Percentiles rank a stretch among this genome's conserved stretches.
These are phyloP conservation scores for Albugo candida DNA, from an alignment of 352 stramenopile species.

Conservation along the genomic window DNA sequence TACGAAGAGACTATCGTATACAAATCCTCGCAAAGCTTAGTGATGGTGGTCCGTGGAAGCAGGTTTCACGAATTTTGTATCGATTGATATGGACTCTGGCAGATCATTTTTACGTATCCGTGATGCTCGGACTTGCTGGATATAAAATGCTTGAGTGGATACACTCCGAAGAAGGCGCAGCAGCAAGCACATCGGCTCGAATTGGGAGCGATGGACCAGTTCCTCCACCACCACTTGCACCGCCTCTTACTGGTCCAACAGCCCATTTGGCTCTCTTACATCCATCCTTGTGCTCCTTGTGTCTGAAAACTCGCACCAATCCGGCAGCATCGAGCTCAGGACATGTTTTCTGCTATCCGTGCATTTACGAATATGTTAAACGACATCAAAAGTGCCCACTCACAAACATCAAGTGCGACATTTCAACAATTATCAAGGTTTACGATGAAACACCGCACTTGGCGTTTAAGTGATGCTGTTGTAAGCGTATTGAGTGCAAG, in stretches of 20 bases:
- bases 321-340: slow-evolving; percentile 48
- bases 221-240: slow-evolving; percentile 49
- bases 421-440: slow-evolving; percentile 45
- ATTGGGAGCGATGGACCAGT: slow-evolving; percentile 20
- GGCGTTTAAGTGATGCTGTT: too few species aligned
- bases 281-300: slow-evolving; percentile 38
- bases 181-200: slow-evolving; percentile 7
- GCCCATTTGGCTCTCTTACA: slow-evolving; percentile 11
- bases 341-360: slow-evolving; percentile 74
- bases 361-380: slow-evolving; percentile 54
- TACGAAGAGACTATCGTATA: slow-evolving; percentile 27
- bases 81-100: slow-evolving; percentile 37
- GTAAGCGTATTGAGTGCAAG: too few species aligned
- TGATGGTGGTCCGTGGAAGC: slow-evolving; percentile 19
- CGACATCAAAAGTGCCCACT: slow-evolving; percentile 49
- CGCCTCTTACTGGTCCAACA: slow-evolving; percentile 18
- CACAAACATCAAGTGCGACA: slow-evolving; percentile 56
- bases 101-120: slow-evolving; percentile 66
- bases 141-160: slow-evolving; percentile 82
- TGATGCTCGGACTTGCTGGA: slow-evolving; percentile 49
- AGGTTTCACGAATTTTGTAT: slow-evolving; percentile 21
- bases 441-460: slow-evolving; percentile 32
- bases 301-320: slow-evolving; percentile 48
- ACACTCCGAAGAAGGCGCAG: slow-evolving; percentile 63
- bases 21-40: slow-evolving; percentile 27